Evolutionary conservation across 441 rosid genomes (phyloP), one percentile per base, ranked within the genome.

Genomic region (Syzygium malaccense): DNA sequence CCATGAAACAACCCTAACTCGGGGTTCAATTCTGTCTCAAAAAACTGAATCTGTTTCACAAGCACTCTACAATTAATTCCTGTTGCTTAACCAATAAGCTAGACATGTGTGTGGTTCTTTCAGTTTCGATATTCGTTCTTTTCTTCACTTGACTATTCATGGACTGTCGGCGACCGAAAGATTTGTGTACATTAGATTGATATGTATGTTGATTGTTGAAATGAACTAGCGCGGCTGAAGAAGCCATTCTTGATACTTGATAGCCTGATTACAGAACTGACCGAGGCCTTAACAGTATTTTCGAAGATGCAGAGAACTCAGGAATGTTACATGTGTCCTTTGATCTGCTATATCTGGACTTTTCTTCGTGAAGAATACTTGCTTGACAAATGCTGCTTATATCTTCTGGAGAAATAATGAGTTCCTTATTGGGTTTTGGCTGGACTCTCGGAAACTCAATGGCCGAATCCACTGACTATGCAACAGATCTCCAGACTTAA

Each of bases 11-110:
- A 71, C 55, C 89, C 86, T 49, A 54, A 64, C 56, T 68, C 10
- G 33, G 41, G 84, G 83, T 89, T 58, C 58, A 25, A 88, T 90
- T 92, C 91, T 75, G 83, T 75, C 28, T 89, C 58, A 41, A 19
- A 33, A n/a, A 25, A 14, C 66, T 88, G 87, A 54, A 85, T 64
- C 57, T 88, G 51, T 87, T 85, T 58, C 86, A 53, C 62, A 28
- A 68, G 80, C 83, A 41, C n/a, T 45, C 51, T 25, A 37, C 15
- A 3, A 25, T 20, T 20, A 20, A 75, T 75, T 75, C n/a, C 83
- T 26, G 83, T 75, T 37, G 83, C 83, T 75, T 75, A 41, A 75
- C 51, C 26, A 37, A 41, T 75, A 75, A 71, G 83, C 48, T 37
- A 3, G 83, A 23, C 83, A 2, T 37, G 1, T 23, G 51, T 23